phyloP scores from a whole-genome alignment of 2,329 filamentous ascomycete genomes.

The Eurotiales sp. region DNA sequence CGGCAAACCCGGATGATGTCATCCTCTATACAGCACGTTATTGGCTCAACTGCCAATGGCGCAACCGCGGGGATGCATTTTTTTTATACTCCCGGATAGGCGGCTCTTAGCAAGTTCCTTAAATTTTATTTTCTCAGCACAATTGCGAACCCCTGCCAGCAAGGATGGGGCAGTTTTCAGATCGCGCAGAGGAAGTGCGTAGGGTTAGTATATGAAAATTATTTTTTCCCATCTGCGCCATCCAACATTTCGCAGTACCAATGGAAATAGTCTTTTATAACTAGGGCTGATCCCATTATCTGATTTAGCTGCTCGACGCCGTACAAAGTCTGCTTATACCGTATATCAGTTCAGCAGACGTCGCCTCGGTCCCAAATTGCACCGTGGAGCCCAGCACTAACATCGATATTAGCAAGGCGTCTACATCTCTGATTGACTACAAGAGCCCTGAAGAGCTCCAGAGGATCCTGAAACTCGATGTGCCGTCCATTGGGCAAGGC shows the following conservation, averaged over 20 bases:
- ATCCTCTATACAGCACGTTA: not conserved
- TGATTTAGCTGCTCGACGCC: constrained; percentile 33
- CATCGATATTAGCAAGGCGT: constrained; percentile 55
- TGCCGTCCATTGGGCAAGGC: constrained; percentile 58
- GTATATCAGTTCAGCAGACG: constrained; percentile 43
- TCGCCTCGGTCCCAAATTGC: constrained; percentile 17
- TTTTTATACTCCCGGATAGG: not conserved
- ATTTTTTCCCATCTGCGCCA: no score
- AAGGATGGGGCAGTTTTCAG: constrained; percentile 16
- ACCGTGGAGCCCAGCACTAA: constrained; percentile 41
- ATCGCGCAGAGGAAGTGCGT: constrained; percentile 40
- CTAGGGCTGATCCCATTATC: constrained; percentile 2
- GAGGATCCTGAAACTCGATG: constrained; percentile 47
- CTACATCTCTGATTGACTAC: constrained; percentile 62
- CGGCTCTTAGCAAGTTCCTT: not conserved
- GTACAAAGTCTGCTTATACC: constrained; percentile 43
- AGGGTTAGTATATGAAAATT: constrained; percentile 30
- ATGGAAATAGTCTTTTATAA: not conserved
- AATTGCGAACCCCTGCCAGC: not conserved
- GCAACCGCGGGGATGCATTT: constrained; percentile 16
- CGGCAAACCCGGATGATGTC: constrained; percentile 9
- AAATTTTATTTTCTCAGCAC: not conserved
- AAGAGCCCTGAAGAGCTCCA: constrained; percentile 58
- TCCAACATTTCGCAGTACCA: no score
- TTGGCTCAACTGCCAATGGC: constrained; percentile 11